Percentiles rank a stretch among this genome's conserved stretches.
phyloP scores from a whole-genome alignment of 2,329 filamentous ascomycete species.

The Venturia carpophila region DNA sequence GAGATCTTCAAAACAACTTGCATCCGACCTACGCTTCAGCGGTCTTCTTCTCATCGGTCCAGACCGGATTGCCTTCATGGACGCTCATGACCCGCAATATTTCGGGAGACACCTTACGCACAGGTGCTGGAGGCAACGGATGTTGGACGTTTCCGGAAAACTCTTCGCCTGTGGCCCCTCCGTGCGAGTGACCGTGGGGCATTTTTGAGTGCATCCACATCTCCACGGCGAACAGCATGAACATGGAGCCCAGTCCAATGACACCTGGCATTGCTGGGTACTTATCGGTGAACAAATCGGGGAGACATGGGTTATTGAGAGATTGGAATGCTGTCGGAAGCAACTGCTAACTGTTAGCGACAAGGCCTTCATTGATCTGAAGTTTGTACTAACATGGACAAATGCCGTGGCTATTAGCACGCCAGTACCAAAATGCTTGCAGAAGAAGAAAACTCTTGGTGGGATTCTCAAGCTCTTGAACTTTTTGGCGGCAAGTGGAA shows the following conservation, averaged over 20 bases:
- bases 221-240: constrained; percentile 54
- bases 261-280: constrained; percentile 57
- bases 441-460: constrained; percentile 51
- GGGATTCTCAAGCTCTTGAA: constrained; percentile 53
- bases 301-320: constrained; percentile 44
- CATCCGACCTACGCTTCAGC: not conserved
- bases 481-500: constrained; percentile 40
- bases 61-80: not conserved
- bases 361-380: constrained; percentile 15
- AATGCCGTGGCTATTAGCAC: constrained; percentile 83
- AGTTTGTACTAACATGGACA: constrained; percentile 48
- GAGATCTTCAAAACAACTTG: not conserved
- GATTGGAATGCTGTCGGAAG: constrained; percentile 52
- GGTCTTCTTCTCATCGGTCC: constrained; percentile 1
- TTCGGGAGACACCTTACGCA: not conserved
- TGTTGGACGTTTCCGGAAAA: constrained; percentile 11
- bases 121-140: not conserved
- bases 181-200: constrained; percentile 37
- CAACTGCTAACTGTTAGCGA: constrained; percentile 29
- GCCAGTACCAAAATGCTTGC: constrained; percentile 60
- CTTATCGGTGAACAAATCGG: constrained; percentile 50
- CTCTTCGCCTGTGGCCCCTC: constrained; percentile 43
- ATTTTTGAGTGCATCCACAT: constrained; percentile 52
- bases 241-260: constrained; percentile 58
- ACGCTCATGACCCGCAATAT: not conserved